phyloP scores from a whole-genome alignment of 2,329 filamentous ascomycete genomes.

The Penicillium olsonii region DNA sequence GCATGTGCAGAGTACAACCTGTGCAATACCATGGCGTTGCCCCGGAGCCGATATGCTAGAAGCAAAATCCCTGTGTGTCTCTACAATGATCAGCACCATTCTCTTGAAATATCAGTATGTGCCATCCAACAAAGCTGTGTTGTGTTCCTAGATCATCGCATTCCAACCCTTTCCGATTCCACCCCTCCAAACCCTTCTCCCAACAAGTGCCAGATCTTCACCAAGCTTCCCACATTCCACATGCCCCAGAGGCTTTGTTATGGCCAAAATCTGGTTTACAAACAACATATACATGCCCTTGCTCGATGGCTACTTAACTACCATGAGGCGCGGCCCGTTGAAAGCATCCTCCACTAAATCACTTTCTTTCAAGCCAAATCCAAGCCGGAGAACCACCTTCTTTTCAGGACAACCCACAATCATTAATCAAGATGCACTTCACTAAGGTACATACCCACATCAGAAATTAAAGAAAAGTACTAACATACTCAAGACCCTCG shows the following conservation, averaged over 20 bases:
- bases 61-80: background rate
- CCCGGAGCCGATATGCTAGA: background rate
- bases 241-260: background rate
- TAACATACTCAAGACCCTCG: slow-evolving; percentile 16
- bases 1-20: background rate
- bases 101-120: background rate
- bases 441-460: slow-evolving; percentile 11
- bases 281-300: slow-evolving; percentile 8
- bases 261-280: slow-evolving; percentile 11
- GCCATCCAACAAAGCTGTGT: background rate
- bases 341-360: slow-evolving; percentile 5
- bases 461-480: background rate
- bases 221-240: slow-evolving; percentile 15
- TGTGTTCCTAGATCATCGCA: slow-evolving; percentile 6
- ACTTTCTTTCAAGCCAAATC: slow-evolving; percentile 5
- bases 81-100: background rate
- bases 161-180: slow-evolving; percentile 16
- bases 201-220: background rate
- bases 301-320: slow-evolving; percentile 19
- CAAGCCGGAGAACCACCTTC: background rate
- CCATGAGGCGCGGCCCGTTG: background rate
- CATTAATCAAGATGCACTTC: slow-evolving; percentile 22
- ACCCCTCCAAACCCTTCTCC: slow-evolving; percentile 1
- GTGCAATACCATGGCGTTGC: background rate
- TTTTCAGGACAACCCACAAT: background rate